Percentiles rank a stretch among this genome's conserved stretches.
Conservation (phyloP, 441 rosid genomes). For the Gossypium schwendimanii region DNA sequence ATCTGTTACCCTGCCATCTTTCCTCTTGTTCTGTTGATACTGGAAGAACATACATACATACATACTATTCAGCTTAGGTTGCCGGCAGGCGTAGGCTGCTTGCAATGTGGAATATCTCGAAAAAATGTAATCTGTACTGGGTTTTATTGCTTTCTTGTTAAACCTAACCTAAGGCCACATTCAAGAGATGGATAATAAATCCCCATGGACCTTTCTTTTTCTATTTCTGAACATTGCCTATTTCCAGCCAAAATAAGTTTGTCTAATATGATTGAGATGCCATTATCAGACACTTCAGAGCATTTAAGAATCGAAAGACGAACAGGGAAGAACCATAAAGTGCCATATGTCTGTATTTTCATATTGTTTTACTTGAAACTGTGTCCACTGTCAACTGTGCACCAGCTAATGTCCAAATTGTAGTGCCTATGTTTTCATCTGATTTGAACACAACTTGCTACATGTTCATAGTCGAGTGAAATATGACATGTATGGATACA, state of each 20-base stretch:
- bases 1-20: too few species aligned
- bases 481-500: neutral
- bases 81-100: neutral
- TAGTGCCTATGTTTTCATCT: neutral
- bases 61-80: neutral
- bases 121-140: neutral
- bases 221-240: neutral
- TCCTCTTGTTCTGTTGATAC: too few species aligned
- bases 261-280: neutral
- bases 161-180: neutral
- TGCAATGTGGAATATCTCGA: neutral
- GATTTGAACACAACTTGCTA: neutral
- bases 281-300: neutral
- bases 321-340: neutral
- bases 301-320: neutral
- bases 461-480: neutral
- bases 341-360: neutral
- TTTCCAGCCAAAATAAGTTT: neutral
- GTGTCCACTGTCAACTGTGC: neutral
- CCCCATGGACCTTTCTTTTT: neutral
- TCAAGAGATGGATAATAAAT: neutral
- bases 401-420: neutral
- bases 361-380: neutral
- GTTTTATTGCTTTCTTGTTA: neutral
- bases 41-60: neutral